Base-by-base conservation (phyloP, 108 stramenopile genomes). In the Stephanodiscus minutulus region DNA sequence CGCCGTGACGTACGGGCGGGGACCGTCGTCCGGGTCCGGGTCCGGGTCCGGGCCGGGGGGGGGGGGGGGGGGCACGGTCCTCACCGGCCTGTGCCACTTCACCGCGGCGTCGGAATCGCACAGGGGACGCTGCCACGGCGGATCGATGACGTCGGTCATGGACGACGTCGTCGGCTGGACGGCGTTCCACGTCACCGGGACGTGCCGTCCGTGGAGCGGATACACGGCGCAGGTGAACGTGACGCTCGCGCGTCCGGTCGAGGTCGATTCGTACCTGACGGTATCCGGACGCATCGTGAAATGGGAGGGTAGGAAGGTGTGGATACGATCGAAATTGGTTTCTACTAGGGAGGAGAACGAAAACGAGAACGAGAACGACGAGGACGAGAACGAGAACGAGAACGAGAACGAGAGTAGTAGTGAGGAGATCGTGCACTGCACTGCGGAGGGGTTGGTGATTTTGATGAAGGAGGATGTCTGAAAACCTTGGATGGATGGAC, bases 141-240 rank as follows among this genome's bases (percentile, higher is more conserved):
- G 94, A 10, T 76, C 79, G 59, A 91, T 93, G 89, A 87, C 84
- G 8, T 64, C 78, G 39, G 72, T 87, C 11, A 84, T 95, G 86
- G 94, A 95, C 66, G 94, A 95, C 84, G 78, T 88, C 36, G 79
- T 91, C 67, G 94, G 94, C 25, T 91, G 89, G 89, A 70, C 79
- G n/a, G 88, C 85, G 0, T 95, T 95, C 77, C 64, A 82, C 56
- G 83, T 64, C 0, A 87, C 83, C n/a, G 91, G 89, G 21, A 35
- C 47, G 44, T 90, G 87, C 61, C 20, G 48, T 8, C 86, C 91
- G 10, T 95, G 94, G 94, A 82, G 86, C 57, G 94, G 94, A 21
- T 89, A 73, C 54, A 95, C 94, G 11, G 94, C 88, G 10, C 94
- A 95, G 72, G 78, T 95, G 31, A 95, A 95, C 68, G 84, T 85